Conservation (phyloP, 345 rosid species). For the Adansonia digitata region DNA sequence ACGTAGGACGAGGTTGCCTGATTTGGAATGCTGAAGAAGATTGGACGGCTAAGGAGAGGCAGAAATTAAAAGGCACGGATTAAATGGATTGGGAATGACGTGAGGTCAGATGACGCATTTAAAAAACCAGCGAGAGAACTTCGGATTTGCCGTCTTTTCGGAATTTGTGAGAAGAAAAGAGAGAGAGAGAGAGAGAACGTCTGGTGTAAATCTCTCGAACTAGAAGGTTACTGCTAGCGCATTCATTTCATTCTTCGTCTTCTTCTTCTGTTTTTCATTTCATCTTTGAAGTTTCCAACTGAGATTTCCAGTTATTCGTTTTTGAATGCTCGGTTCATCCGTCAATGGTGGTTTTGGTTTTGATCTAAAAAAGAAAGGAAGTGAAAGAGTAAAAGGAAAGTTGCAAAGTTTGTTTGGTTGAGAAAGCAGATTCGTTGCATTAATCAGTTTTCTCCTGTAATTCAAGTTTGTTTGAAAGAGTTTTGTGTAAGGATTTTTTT, state of each 20-base stretch:
- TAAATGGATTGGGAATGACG: slow-evolving; percentile 11
- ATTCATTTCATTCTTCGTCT: neutral
- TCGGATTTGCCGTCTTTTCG: slow-evolving; percentile 37
- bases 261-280: neutral
- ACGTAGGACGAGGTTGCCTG: slow-evolving; percentile 11
- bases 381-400: neutral
- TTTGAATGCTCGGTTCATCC: neutral
- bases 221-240: neutral
- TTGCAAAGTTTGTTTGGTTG: neutral
- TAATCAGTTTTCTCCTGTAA: neutral
- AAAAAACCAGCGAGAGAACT: neutral
- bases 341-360: neutral
- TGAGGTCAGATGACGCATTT: slow-evolving; percentile 9
- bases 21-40: neutral
- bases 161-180: slow-evolving; percentile 16
- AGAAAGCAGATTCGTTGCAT: neutral
- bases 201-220: neutral
- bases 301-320: neutral
- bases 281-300: neutral
- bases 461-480: neutral
- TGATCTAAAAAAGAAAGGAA: neutral
- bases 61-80: slow-evolving; percentile 16
- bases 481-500: neutral
- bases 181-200: too few species aligned
- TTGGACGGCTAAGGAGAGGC: slow-evolving; percentile 23